Conservation (phyloP, 148 eudicot genomes). For the Arctostaphylos glauca region DNA sequence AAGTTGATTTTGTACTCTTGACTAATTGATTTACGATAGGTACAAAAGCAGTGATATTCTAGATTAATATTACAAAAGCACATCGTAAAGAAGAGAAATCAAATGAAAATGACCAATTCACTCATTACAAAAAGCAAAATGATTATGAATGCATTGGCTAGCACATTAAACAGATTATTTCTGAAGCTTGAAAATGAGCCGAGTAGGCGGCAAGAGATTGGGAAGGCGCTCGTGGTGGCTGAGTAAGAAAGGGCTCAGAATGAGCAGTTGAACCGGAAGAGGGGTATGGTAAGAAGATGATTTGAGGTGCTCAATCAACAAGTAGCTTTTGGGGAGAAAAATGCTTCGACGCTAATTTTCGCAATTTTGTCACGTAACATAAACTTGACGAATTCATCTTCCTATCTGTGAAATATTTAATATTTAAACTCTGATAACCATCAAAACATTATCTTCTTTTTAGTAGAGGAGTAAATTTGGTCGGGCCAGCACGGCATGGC, state of each 20-base stretch:
- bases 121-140: neutral
- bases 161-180: neutral
- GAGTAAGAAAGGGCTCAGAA: neutral
- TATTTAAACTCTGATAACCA: too few relatives aligned
- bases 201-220: neutral
- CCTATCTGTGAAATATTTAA: too few relatives aligned
- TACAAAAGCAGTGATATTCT: neutral
- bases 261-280: neutral
- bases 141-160: neutral
- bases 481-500: neutral
- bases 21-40: neutral
- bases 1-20: neutral
- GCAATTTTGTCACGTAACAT: too few relatives aligned
- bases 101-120: neutral
- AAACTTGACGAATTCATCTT: neutral
- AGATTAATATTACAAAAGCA: neutral
- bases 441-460: neutral
- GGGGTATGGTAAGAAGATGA: neutral
- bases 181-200: neutral
- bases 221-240: neutral
- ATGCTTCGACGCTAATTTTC: neutral
- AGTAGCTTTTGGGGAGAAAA: neutral
- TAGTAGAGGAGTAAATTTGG: neutral
- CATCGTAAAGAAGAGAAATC: neutral
- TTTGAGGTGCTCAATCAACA: neutral